Evolutionary conservation across 2,329 filamentous ascomycete genomes (phyloP).

Genomic region (Clarireedia homoeocarpa): DNA sequence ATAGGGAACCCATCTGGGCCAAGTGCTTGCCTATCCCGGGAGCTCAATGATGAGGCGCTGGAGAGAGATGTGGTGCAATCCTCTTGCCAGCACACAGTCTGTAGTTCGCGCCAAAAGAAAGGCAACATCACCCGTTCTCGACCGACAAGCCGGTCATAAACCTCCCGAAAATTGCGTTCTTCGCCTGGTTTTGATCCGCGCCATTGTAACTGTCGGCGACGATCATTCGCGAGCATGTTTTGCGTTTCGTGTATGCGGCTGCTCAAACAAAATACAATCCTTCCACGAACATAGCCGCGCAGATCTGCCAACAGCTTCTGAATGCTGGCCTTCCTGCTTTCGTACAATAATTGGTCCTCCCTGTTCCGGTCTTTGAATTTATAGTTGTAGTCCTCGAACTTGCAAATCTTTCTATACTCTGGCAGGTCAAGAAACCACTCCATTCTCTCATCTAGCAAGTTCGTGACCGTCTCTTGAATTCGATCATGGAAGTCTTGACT

Average conservation of each 20-base stretch:
- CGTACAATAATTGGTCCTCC: not conserved
- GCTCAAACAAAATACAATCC: not conserved
- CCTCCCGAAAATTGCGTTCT: not conserved
- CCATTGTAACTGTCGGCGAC: not conserved
- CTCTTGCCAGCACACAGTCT: not conserved
- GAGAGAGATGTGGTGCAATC: not conserved
- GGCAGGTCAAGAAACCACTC: slow-evolving; percentile 31
- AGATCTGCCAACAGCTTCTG: not conserved
- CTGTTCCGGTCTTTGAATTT: not conserved
- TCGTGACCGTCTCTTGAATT: slow-evolving; percentile 31
- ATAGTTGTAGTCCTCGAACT: slow-evolving; percentile 13
- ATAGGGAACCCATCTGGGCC: too few species aligned
- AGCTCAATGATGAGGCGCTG: too few species aligned
- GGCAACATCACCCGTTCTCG: slow-evolving; percentile 1
- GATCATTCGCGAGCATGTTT: not conserved
- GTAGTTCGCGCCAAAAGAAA: slow-evolving; percentile 2
- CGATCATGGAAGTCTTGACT: slow-evolving; percentile 44
- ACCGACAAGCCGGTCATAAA: not conserved
- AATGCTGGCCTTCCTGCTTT: slow-evolving; percentile 1
- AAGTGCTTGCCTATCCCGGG: too few species aligned
- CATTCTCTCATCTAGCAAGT: slow-evolving; percentile 31
- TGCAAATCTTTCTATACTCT: slow-evolving; percentile 27
- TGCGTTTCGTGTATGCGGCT: not conserved
- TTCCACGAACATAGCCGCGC: slow-evolving; percentile 7
- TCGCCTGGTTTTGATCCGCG: not conserved